Evolutionary conservation across 2,329 filamentous ascomycete species (phyloP).

Genomic region (Claviceps sp.): DNA sequence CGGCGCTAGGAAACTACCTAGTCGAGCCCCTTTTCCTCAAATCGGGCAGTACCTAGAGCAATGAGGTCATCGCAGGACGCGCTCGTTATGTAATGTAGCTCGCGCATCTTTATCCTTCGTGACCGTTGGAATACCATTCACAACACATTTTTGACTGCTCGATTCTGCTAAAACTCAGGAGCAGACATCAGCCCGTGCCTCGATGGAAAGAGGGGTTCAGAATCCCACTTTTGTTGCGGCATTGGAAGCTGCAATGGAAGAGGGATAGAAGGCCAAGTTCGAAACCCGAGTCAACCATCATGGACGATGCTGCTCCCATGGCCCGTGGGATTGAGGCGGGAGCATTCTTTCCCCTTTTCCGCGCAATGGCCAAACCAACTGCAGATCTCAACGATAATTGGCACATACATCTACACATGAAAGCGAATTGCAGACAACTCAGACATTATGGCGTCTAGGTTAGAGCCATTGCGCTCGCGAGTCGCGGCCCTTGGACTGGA

Average conservation of each 20-base stretch:
- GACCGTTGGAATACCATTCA: no score
- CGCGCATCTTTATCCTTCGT: no score
- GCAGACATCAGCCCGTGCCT: no score
- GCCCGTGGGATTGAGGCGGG: not conserved
- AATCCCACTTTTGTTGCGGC: no score
- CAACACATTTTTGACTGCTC: no score
- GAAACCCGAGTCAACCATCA: no score
- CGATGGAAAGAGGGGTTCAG: no score
- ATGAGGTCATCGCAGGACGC: not conserved
- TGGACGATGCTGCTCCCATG: no score
- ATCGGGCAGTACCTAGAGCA: not conserved
- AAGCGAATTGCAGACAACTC: not conserved
- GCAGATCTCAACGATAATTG: not conserved
- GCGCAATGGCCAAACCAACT: not conserved
- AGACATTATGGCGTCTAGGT: not conserved
- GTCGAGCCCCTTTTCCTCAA: not conserved
- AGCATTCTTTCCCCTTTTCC: not conserved
- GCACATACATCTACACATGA: not conserved
- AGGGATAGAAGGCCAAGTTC: no score
- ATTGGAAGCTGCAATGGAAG: no score
- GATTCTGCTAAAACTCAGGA: no score
- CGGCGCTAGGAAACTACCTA: not conserved
- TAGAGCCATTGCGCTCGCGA: not conserved
- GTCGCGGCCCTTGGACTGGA: not conserved
- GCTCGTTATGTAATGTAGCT: not conserved